These are phyloP conservation scores for Clitoria ternatea DNA, from an alignment of 306 rosid genomes.

Conservation along the genomic window DNA sequence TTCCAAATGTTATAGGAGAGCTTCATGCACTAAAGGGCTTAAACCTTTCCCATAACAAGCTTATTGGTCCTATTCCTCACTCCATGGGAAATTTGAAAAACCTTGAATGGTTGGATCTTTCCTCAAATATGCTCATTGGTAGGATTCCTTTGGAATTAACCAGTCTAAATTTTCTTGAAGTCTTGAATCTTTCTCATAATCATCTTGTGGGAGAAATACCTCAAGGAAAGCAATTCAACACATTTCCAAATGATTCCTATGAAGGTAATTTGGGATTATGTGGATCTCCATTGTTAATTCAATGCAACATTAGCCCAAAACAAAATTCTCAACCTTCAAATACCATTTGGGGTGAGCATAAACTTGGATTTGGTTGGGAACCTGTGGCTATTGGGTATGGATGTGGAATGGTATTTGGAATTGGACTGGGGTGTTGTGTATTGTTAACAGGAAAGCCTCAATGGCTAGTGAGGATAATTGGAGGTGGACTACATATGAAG, in stretches of 20 bases:
- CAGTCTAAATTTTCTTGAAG: neutral
- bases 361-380: too few species aligned
- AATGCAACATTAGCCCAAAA: too few species aligned
- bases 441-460: neutral
- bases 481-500: neutral
- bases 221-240: constrained; percentile 32
- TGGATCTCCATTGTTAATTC: too few species aligned
- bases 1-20: too few species aligned
- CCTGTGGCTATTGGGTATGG: constrained; percentile 35
- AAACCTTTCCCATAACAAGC: too few species aligned
- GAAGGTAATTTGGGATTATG: constrained; percentile 26
- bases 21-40: too few species aligned
- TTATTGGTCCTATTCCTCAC: too few species aligned
- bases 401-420: constrained; percentile 30
- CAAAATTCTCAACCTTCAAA: too few species aligned
- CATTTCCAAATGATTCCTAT: constrained; percentile 28
- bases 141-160: constrained; percentile 18
- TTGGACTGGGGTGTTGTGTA: constrained; percentile 15
- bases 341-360: too few species aligned
- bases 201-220: constrained; percentile 28
- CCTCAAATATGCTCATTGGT: constrained; percentile 7
- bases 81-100: too few species aligned
- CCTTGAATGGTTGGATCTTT: too few species aligned
- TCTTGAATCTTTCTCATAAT: constrained; percentile 28
- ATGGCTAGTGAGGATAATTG: neutral